phyloP scores from a whole-genome alignment of 257 asterid species.

The Scutellaria minor region DNA sequence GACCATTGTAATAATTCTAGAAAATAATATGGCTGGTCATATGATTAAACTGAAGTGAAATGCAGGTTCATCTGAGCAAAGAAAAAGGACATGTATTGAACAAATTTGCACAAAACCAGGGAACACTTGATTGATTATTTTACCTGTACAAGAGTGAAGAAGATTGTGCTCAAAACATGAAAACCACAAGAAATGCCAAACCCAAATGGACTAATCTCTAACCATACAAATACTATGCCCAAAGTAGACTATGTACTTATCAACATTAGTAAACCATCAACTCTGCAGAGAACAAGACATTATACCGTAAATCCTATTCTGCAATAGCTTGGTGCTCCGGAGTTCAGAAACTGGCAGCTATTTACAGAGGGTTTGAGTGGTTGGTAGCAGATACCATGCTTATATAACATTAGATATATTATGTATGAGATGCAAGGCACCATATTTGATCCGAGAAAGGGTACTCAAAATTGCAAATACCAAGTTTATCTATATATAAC shows the following conservation, averaged over 20 bases:
- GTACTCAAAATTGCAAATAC: conserved; percentile 60
- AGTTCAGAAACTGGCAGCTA: conserved; percentile 22
- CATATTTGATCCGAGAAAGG: conserved; percentile 42
- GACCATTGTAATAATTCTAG: too few relatives aligned
- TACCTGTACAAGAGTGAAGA: conserved; percentile 22
- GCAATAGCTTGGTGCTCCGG: conserved; percentile 28
- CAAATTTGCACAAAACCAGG: neutral
- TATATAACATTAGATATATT: conserved; percentile 39
- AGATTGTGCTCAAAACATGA: neutral
- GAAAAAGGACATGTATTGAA: too few relatives aligned
- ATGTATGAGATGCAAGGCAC: conserved; percentile 40
- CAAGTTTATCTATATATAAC: conserved; percentile 40
- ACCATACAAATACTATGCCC: conserved; percentile 8
- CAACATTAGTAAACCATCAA: conserved; percentile 12
- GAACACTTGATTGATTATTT: conserved; percentile 14
- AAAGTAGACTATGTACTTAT: conserved; percentile 26
- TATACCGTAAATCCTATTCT: conserved; percentile 15
- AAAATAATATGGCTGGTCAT: too few relatives aligned
- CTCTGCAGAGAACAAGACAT: conserved; percentile 21
- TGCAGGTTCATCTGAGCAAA: too few relatives aligned
- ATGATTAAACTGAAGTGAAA: too few relatives aligned
- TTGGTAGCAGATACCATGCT: conserved; percentile 30
- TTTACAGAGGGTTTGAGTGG: conserved; percentile 36
- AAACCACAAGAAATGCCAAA: conserved; percentile 3
- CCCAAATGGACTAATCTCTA: neutral